phyloP scores from a whole-genome alignment of 2,329 filamentous ascomycete genomes.

The Alternaria incomplexa region DNA sequence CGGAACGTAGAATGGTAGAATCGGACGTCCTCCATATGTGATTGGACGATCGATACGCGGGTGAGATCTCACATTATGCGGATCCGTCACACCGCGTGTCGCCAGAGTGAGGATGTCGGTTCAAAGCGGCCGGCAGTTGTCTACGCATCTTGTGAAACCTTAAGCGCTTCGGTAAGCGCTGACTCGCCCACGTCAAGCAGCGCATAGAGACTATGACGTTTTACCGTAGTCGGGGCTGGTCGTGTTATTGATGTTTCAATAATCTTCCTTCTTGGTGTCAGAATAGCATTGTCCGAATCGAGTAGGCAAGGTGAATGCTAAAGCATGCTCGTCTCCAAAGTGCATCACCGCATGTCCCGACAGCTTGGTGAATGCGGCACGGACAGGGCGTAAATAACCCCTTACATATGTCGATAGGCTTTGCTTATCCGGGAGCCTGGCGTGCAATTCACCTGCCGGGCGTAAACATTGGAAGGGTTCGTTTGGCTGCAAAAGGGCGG shows the following conservation, averaged over 20 bases:
- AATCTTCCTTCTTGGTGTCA: neutral
- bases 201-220: neutral
- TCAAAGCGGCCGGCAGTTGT: neutral
- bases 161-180: conserved; percentile 9
- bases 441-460: neutral
- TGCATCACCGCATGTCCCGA: neutral
- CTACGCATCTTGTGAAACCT: conserved; percentile 6
- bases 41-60: neutral
- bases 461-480: neutral
- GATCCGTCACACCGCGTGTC: conserved; percentile 3
- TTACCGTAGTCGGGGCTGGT: neutral
- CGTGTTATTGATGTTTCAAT: neutral
- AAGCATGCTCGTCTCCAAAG: neutral
- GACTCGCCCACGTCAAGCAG: neutral
- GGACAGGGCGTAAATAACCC: neutral
- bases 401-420: neutral
- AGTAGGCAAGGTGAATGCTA: neutral
- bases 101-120: neutral
- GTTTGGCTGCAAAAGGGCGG: neutral
- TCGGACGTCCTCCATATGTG: neutral
- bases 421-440: neutral
- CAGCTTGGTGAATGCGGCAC: neutral
- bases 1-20: neutral
- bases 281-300: neutral
- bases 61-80: conserved; percentile 1